Base-by-base conservation (phyloP, 2,329 filamentous ascomycete genomes). In the Fusarium sp. region DNA sequence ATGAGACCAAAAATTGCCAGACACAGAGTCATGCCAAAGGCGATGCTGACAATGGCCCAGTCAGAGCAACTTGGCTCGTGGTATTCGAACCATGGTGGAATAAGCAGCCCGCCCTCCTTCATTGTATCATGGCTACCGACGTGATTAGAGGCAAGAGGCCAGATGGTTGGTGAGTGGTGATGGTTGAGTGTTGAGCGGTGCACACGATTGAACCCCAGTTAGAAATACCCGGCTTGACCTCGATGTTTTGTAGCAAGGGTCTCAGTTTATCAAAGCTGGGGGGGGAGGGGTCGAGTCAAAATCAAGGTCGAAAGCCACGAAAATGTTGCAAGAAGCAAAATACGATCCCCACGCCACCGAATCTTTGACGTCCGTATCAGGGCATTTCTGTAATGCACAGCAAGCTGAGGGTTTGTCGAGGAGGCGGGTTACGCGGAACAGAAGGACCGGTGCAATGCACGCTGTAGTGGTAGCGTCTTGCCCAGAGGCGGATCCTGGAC, bases 1-100 rank as follows among this genome's bases (percentile, higher is more conserved):
- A 82, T 76, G 50, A 73, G 73, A 48, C 78, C 81, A 54, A 82
- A 79, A 54, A 77, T 75, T 5, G 77, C 78, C 65, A 84, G 79
- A 10, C 81, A 80, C 15, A 84, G 68, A 5, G 81, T 80, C 61
- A 83, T 75, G 4, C 83, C 83, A 76, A 78, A 83, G 24, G 79
- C 77, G 56, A 84, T 74, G 24, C 81, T 81, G 42, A 81, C 81
- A 60, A 82, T 75, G 20, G 77, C 77, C 51, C 82, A 63, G 44
- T 84, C 82, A 28, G 72, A 44, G 58, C 68, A 51, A 47, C 58
- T 72, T 38, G 77, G 77, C 28, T 57, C 45, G 56, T 70, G 50
- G 42, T 62, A 57, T 38, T 72, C 61, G 48, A 74, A 78, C 74
- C 76, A 75, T 53, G 76, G 68, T n/a, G 76, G 76, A 53, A 78